Base-by-base conservation (phyloP, 331 rosid genomes). In the Pyracantha coccinea region DNA sequence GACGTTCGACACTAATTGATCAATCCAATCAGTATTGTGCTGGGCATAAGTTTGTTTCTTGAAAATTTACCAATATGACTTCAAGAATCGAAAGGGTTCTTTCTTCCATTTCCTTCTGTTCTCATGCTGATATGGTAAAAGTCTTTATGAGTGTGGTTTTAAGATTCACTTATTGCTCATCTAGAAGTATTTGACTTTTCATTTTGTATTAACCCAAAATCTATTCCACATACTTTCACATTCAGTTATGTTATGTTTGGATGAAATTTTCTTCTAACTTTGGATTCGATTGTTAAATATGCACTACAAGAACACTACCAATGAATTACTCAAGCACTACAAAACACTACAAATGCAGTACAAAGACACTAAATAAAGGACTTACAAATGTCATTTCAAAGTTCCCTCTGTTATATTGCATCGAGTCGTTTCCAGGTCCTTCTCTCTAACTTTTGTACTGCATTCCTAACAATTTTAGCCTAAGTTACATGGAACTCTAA, bases 1-100 rank as follows among this genome's bases (percentile, higher is more conserved):
- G 68, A 50, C 75, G 75, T 50, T 69, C 27, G 72, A 77, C 61
- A 69, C n/a, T 59, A 21, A 80, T 67, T 64, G n/a, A 50, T 82
- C 66, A 67, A 59, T 65, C 21, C 24, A 80, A 71, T 73, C 76
- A 63, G 76, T 58, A 21, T 33, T 74, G 71, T 7, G 67, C 47
- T 47, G 27, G 9, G 45, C 59, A 64, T 31, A 25, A 20, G 32
- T 64, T 4, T 72, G 8, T 35, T 78, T 2, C 14, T 63, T 76
- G 61, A 16, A 63, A 54, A 45, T 32, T 61, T 74, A 66, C 35
- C 41, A 50, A 44, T 76, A 24, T 73, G 71, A 38, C 45, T 38
- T 38, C 45, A 14, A 38, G 45, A 38, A 10, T 38, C 0, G 45
- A 38, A 38, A 38, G 45, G 14, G 14, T 10, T 38, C 45, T 38